Evolutionary conservation across 2,329 filamentous ascomycete species (phyloP).

Genomic region (Endoconidiophora polonica): DNA sequence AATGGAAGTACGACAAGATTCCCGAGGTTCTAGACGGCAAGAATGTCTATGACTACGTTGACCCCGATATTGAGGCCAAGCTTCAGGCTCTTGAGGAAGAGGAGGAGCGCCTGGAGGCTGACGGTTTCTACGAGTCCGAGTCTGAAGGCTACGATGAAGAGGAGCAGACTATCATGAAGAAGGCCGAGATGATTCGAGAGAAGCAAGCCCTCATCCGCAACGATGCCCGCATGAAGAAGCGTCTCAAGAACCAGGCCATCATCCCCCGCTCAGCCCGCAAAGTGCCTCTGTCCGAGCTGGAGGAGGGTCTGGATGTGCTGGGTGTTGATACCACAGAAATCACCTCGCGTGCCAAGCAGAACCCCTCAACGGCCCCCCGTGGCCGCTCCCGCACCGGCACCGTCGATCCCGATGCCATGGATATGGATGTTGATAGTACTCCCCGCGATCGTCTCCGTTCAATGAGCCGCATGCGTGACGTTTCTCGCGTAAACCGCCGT

Average conservation of each 20-base stretch:
- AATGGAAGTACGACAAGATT: conserved; percentile 93
- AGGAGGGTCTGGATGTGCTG: conserved; percentile 66
- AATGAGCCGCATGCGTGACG: conserved; percentile 44
- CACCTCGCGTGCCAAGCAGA: conserved; percentile 51
- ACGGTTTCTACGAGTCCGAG: conserved; percentile 87
- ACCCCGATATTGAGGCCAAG: conserved; percentile 91
- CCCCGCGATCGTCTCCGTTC: conserved; percentile 47
- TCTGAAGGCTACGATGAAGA: conserved; percentile 71
- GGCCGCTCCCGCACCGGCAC: conserved; percentile 53
- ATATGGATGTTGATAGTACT: conserved; percentile 36
- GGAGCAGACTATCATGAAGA: conserved; percentile 72
- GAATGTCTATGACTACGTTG: conserved; percentile 95
- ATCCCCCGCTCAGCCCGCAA: conserved; percentile 72
- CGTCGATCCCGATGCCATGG: conserved; percentile 59
- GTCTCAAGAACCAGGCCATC: conserved; percentile 88
- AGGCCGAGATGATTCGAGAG: conserved; percentile 89
- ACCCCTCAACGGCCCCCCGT: conserved; percentile 40
- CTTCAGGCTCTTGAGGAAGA: conserved; percentile 84
- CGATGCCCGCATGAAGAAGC: conserved; percentile 87
- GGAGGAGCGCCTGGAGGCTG: conserved; percentile 78
- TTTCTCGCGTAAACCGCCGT: conserved; percentile 42
- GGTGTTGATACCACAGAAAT: conserved; percentile 71
- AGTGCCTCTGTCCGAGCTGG: conserved; percentile 74
- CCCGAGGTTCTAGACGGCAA: conserved; percentile 89
- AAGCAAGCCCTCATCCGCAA: conserved; percentile 87